Percentiles rank a stretch among this genome's conserved stretches.
phyloP scores from a whole-genome alignment of 2,329 filamentous ascomycete genomes.

The Ceratocystis lukuohia region DNA sequence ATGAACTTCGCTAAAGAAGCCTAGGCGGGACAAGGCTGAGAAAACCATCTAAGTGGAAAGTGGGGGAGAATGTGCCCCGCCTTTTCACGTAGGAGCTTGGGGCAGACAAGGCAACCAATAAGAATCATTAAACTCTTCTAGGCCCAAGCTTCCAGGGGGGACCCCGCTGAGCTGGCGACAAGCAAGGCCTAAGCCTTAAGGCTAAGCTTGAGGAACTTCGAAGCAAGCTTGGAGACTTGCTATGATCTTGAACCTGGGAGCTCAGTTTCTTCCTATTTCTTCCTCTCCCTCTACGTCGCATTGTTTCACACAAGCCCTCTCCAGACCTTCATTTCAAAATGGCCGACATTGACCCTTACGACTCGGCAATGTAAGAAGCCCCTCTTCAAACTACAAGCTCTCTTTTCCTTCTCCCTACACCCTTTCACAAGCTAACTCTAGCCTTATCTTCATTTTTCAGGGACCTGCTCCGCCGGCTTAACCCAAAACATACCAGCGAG shows the following conservation, averaged over 20 bases:
- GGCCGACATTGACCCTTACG: constrained; percentile 51
- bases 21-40: not conserved
- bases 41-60: not conserved
- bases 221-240: constrained; percentile 3
- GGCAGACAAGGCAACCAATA: constrained; percentile 15
- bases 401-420: constrained; percentile 14
- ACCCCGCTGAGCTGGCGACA: constrained; percentile 8
- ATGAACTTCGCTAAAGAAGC: not conserved
- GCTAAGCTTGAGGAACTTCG: not conserved
- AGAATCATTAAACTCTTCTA: not conserved
- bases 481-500: constrained; percentile 77
- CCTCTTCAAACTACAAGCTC: not conserved
- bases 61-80: not conserved
- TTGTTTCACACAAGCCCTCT: not conserved
- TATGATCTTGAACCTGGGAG: too few relatives aligned
- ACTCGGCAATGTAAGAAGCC: constrained; percentile 56
- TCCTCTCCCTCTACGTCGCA: not conserved
- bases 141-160: constrained; percentile 12
- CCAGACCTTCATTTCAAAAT: constrained; percentile 25
- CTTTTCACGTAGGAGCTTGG: constrained; percentile 18
- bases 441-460: constrained; percentile 33
- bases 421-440: constrained; percentile 7
- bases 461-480: constrained; percentile 93
- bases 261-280: not conserved
- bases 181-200: not conserved